Evolutionary conservation across 139 green algal species (phyloP), one percentile per base, ranked within the genome.

Genomic region (Chlamydomonas schloesseri): DNA sequence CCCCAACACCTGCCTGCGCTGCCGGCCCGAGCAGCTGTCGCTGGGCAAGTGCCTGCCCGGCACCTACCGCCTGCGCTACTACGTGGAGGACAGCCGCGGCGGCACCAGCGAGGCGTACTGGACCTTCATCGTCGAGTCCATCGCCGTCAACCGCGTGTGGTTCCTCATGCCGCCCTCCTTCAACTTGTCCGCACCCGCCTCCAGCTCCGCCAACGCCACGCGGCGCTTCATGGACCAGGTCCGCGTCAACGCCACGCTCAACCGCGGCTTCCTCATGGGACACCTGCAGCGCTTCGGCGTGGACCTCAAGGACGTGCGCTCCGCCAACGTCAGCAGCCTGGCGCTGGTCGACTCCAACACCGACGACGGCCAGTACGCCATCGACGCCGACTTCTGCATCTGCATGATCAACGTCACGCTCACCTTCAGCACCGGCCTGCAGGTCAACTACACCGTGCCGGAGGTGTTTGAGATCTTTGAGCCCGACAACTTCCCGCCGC

Each of bases 21-120:
- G 88, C 88, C 53, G 33, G 8, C 23, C 64, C 10, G 55, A 62
- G 58, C 21, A n/a, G n/a, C 75, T 80, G 24, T 87, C 74, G 2
- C 33, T 91, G 69, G 88, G 84, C 42, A 47, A 79, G 84, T 89
- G 84, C 70, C 53, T 74, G 31, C 74, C 74, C 26, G 84, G 84
- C n/a, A 85, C 36, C 75, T 89, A 89, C 67, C 9, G 3, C 15
- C 33, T 88, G 50, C 62, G 37, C 14, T 84, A 84, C 78, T 34
- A 8, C 3, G 78, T 74, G 46, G 36, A 28, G 17, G 78, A 84
- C 78, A 28, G 8, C 29, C 18, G 13, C 1, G 78, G 78, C 65
- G 65, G 42, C 78, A 55, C 17, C 46, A 28, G 31, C 31, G 13
- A 36, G 3, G 80, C 68, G n/a, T 86, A 62, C 80, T 68, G 70